Evolutionary conservation across 176 grass and related monocot genomes (phyloP), one percentile per base, ranked within the genome.

Genomic region (Oryza rufipogon): DNA sequence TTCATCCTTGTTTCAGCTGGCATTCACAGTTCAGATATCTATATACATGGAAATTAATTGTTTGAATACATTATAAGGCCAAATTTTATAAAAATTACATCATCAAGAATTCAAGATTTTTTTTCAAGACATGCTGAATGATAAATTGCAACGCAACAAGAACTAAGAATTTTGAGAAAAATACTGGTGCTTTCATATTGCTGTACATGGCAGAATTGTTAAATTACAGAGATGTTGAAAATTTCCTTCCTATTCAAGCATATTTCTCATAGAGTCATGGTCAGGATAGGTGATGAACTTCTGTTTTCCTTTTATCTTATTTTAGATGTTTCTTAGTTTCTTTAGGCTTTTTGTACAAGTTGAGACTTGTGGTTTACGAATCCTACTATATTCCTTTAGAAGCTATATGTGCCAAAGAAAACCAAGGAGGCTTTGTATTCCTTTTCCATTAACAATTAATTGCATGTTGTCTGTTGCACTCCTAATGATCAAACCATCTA

Each of bases 361-460:
- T 3, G 7, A 46, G 25, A 26, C 26, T 10, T 66, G 25, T 0
- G 11, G 2, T 67, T 33, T 32, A 44, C 3, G 15, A 71, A 11
- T 73, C 73, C 0, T 46, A 49, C 41, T 60, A 39, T 81, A 38
- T 44, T 58, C 16, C 25, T 19, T 34, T 8, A 41, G 46, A 71
- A 82, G 22, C n/a, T 54, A 54, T 41, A 15, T 14, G 5, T 69
- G 64, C 54, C 1, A n/a, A 3, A 0, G 1, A 58, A 58, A 58
- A 15, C 49, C 11, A 5, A 6, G 72, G 46, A 69, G 11, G 49
- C 17, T 66, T 70, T 41, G 2, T 10, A 25, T 45, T 69, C 0
- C 20, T 32, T 39, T 36, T 68, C 36, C 46, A 60, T n/a, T 60
- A n/a, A 60, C 34, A 68, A 61, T 77, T 85, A 38, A 42, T 85